Evolutionary conservation across 73 alveolate genomes (phyloP), one percentile per base, ranked within the genome.

Genomic region (Stentor coeruleus): DNA sequence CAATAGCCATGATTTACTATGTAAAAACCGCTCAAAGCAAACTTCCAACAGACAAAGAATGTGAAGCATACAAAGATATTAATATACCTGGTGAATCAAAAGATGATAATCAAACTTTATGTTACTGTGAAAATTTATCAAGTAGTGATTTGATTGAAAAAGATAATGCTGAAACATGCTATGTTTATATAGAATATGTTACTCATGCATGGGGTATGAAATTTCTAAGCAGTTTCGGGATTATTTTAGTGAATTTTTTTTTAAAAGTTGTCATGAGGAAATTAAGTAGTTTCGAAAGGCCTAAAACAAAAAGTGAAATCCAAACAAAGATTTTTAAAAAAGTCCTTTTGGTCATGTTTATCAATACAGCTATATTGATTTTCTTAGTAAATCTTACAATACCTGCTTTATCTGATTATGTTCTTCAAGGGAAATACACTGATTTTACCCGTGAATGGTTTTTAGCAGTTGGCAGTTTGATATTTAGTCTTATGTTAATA

Each of bases 361-460:
- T 88, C 37, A 91, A 91, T 84, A 84, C 94, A 15, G 83, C 81
- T n/a, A 20, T 79, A 30, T 28, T 31, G 31, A 41, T 59, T 14
- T 59, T 6, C 35, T 28, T 59, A 20, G 87, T 59, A 0, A 59
- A 35, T 6, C 15, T 35, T 6, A 15, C 40, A 26, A 31, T 2
- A 28, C 40, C 2, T 0, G 20, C 14, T 20, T 66, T 31, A 1
- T 28, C n/a, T 33, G 39, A 31, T 2, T 66, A 66, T 2, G 33
- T 66, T 33, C 37, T 66, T 37, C 49, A 20, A 66, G 79, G 79
- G 0, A 40, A 66, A 26, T 66, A 66, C 37, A 66, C 26, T 33
- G 79, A 66, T 66, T 66, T 66, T 66, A 28, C 79, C n/a, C n/a
- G 79, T 37, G n/a, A 66, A 20, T 66, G 79, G 41, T 66, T 28